phyloP scores from a whole-genome alignment of 441 rosid genomes.

The Euphorbia schlechtendalii region DNA sequence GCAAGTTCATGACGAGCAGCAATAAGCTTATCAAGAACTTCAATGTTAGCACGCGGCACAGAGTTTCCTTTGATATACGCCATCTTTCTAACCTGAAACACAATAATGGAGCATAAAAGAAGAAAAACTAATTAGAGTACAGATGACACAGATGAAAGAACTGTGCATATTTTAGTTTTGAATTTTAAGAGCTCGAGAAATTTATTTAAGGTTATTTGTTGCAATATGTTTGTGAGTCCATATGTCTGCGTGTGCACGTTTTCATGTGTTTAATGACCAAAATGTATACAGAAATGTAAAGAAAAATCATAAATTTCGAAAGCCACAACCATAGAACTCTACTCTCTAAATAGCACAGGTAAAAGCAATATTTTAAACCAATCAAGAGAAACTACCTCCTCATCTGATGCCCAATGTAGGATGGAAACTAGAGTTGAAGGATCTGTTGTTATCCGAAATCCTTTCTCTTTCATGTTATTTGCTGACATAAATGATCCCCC shows the following conservation, averaged over 20 bases:
- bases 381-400: constrained; percentile 48
- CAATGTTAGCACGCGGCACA: constrained; percentile 65
- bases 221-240: not conserved
- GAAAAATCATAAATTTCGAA: not conserved
- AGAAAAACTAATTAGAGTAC: constrained; percentile 6
- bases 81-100: constrained; percentile 69
- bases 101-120: constrained; percentile 5
- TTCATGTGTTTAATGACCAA: not conserved
- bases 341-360: constrained; percentile 9
- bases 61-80: constrained; percentile 75
- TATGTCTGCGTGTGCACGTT: not conserved
- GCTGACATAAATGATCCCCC: constrained; percentile 31
- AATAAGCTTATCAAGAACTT: constrained; percentile 72
- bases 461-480: constrained; percentile 43
- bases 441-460: constrained; percentile 63
- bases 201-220: not conserved
- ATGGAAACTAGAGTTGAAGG: constrained; percentile 49
- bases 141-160: constrained; percentile 14
- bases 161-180: not conserved
- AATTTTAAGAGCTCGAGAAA: constrained; percentile 13
- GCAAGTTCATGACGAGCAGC: constrained; percentile 87
- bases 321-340: constrained; percentile 7
- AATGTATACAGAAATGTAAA: not conserved
- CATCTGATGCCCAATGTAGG: constrained; percentile 70
- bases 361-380: constrained; percentile 8